phyloP scores from a whole-genome alignment of 495 filamentous ascomycete species.

The Aspergillus affinis region DNA sequence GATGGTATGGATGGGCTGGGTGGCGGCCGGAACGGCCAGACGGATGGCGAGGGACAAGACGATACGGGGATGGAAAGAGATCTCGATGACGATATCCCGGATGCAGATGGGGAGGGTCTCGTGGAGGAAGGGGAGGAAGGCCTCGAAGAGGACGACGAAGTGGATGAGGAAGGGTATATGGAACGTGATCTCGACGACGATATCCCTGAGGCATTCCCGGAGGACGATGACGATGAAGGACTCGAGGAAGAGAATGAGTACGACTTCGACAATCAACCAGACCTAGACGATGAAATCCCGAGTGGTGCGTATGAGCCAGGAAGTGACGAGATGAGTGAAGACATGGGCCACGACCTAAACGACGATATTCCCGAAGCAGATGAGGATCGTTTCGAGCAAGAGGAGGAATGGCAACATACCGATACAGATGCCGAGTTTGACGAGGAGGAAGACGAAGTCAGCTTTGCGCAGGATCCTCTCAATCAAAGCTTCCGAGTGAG shows the following conservation, averaged over 20 bases:
- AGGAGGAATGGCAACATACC: conserved; percentile 65
- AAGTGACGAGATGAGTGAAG: conserved; percentile 28
- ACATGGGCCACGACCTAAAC: conserved; percentile 37
- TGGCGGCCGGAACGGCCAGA: conserved; percentile 4
- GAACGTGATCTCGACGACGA: conserved; percentile 52
- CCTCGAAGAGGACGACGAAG: conserved; percentile 36
- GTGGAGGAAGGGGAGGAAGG: conserved; percentile 45
- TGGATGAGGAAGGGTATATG: conserved; percentile 44
- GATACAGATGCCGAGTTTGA: conserved; percentile 76
- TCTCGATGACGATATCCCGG: conserved; percentile 50
- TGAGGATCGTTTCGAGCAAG: conserved; percentile 30
- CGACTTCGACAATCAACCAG: conserved; percentile 42
- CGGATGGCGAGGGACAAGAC: conserved; percentile 32
- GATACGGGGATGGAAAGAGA: conserved; percentile 44
- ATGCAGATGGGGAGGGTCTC: conserved; percentile 40
- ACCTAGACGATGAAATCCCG: conserved; percentile 46
- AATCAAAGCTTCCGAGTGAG: conserved; percentile 38
- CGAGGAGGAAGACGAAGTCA: conserved; percentile 38
- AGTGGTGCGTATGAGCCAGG: conserved; percentile 28
- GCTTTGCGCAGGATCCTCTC: conserved; percentile 28
- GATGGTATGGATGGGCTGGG: conserved; percentile 25
- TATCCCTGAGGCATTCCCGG: conserved; percentile 49
- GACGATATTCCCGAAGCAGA: conserved; percentile 46
- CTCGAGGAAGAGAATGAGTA: conserved; percentile 28
- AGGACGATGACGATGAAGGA: conserved; percentile 44